Evolutionary conservation across 495 filamentous ascomycete genomes (phyloP).

Genomic region (Aspergillus nanangensis): DNA sequence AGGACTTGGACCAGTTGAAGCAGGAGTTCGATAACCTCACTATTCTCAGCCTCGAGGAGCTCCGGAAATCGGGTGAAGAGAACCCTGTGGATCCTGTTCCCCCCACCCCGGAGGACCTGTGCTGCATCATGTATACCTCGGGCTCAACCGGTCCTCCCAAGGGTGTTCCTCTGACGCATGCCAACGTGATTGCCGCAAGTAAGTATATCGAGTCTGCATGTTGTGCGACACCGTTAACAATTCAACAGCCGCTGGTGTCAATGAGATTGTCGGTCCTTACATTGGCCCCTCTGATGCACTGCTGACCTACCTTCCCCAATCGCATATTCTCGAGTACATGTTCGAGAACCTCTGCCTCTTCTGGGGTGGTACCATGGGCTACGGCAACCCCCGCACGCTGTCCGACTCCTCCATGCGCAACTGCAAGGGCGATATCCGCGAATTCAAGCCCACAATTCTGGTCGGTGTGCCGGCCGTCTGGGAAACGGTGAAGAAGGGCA

Average conservation of each 20-base stretch:
- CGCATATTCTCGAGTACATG: conserved; percentile 96
- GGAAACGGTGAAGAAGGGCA: conserved; percentile 98
- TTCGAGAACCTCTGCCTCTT: conserved; percentile 90
- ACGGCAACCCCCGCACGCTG: conserved; percentile 89
- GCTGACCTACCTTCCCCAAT: conserved; percentile 87
- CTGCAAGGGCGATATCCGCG: conserved; percentile 92
- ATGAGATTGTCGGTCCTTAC: conserved; percentile 77
- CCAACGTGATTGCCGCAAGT: conserved; percentile 83
- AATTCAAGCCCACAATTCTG: conserved; percentile 86
- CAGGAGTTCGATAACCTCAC: conserved; percentile 63
- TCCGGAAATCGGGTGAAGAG: conserved; percentile 75
- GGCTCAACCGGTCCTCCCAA: conserved; percentile 97
- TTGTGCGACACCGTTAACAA: conserved; percentile 1
- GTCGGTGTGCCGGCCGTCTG: conserved; percentile 96
- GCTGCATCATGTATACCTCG: conserved; percentile 99
- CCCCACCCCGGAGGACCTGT: conserved; percentile 79
- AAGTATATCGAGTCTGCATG: conserved; percentile 29
- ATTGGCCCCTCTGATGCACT: conserved; percentile 83
- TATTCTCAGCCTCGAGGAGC: conserved; percentile 79
- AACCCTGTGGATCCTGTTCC: conserved; percentile 79
- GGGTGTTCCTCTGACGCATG: conserved; percentile 89
- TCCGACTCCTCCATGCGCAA: conserved; percentile 87
- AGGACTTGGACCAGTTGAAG: conserved; percentile 76
- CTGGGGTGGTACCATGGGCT: conserved; percentile 97
- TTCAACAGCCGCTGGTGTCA: conserved; percentile 76